Evolutionary conservation across 768 basidiomycete genomes (phyloP).

Genomic region (Boletellus emodensis): DNA sequence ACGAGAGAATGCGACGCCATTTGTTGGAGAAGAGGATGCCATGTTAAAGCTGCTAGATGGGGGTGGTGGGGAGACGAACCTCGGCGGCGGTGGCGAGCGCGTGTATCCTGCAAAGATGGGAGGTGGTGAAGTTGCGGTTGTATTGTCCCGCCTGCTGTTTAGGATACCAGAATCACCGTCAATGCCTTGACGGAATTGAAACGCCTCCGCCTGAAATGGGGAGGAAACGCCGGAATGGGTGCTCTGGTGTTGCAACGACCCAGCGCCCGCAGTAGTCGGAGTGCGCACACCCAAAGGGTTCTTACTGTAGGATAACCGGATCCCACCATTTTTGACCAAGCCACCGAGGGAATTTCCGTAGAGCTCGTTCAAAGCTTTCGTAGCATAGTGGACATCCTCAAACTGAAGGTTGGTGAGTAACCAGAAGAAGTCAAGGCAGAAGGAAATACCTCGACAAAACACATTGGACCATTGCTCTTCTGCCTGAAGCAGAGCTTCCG

Average conservation of each 20-base stretch:
- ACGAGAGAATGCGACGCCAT: constrained; percentile 26
- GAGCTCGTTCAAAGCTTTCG: constrained; percentile 82
- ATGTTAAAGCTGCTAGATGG: constrained; percentile 29
- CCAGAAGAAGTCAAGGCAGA: neutral
- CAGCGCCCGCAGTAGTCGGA: constrained; percentile 51
- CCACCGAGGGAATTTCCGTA: constrained; percentile 91
- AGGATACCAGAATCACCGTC: constrained; percentile 21
- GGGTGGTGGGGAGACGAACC: constrained; percentile 33
- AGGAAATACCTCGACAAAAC: constrained; percentile 85
- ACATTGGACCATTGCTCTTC: constrained; percentile 98
- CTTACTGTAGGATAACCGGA: constrained; percentile 95
- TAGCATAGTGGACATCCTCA: constrained; percentile 81
- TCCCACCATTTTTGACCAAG: constrained; percentile 91
- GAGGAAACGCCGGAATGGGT: constrained; percentile 22
- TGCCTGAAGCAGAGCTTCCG: constrained; percentile 92
- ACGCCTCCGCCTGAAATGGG: constrained; percentile 27
- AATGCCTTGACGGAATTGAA: constrained; percentile 30
- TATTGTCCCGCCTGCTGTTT: constrained; percentile 25
- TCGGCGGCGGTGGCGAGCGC: constrained; percentile 33
- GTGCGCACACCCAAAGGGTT: constrained; percentile 94
- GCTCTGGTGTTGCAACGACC: constrained; percentile 27
- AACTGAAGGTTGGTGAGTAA: constrained; percentile 50
- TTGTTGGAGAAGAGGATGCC: constrained; percentile 21
- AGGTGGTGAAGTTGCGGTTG: constrained; percentile 21
- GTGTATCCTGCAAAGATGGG: constrained; percentile 26